Percentiles rank a stretch among this genome's conserved stretches.
phyloP scores from a whole-genome alignment of 2,329 filamentous ascomycete genomes.

The Fusarium nodosum region DNA sequence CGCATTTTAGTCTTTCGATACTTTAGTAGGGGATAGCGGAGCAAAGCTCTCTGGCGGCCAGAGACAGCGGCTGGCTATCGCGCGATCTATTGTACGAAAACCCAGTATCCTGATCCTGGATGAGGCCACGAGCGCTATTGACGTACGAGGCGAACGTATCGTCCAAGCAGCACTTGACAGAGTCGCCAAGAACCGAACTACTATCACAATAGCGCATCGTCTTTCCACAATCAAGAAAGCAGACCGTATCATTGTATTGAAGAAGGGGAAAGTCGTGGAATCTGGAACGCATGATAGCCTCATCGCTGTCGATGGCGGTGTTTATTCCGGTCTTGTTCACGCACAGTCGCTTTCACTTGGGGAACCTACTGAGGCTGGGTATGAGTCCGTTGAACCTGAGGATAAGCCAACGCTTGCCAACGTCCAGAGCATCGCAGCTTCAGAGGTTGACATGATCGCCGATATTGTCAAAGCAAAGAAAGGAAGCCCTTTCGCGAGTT shows the following conservation, averaged over 20 bases:
- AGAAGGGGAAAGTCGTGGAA: constrained; percentile 78
- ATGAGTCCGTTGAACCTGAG: constrained; percentile 57
- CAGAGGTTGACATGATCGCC: constrained; percentile 50
- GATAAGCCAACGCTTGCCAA: constrained; percentile 58
- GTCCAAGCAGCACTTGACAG: constrained; percentile 75
- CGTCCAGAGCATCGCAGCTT: constrained; percentile 62
- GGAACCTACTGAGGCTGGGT: constrained; percentile 57
- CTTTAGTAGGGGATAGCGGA: constrained; percentile 81
- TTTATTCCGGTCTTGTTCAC: constrained; percentile 77
- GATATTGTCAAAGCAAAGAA: constrained; percentile 50
- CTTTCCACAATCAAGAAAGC: constrained; percentile 82
- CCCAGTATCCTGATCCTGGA: constrained; percentile 81
- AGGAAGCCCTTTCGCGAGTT: constrained; percentile 64
- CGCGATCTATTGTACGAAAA: constrained; percentile 78
- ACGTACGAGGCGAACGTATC: constrained; percentile 67
- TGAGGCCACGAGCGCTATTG: constrained; percentile 79
- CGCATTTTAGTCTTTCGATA: constrained; percentile 72
- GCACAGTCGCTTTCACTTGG: constrained; percentile 71
- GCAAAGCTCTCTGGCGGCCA: constrained; percentile 87
- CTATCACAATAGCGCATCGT: constrained; percentile 80
- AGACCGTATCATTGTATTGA: constrained; percentile 82
- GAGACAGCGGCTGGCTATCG: constrained; percentile 84
- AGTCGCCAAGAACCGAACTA: constrained; percentile 74
- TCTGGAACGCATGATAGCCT: constrained; percentile 81
- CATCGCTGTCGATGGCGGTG: constrained; percentile 68